Evolutionary conservation across 768 basidiomycete genomes (phyloP), one percentile per base, ranked within the genome.

Genomic region (Xerocomus brunneocitrinus): DNA sequence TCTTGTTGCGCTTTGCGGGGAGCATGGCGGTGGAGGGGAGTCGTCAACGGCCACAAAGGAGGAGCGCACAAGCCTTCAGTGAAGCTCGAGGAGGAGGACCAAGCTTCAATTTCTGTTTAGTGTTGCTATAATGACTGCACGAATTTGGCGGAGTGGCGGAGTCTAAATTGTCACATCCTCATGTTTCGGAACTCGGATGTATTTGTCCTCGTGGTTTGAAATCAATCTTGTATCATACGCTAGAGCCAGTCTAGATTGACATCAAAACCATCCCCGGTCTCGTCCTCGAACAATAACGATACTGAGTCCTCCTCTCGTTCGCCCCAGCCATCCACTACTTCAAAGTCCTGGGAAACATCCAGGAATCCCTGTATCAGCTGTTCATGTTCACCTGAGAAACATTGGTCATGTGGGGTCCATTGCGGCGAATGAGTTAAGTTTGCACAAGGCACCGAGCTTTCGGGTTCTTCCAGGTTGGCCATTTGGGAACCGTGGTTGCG

Each of bases 1-100:
- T 79, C 80, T 97, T 95, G 75, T 95, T 93, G 71, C 87, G 87
- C 73, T 79, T 81, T 55, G 78, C 76, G 46, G 91, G 88, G 50
- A 84, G 80, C 88, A 93, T 91, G 58, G 56, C 53, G 59, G 57
- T 59, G 59, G 50, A 55, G 47, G 44, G 61, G 51, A 34, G 58
- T 44, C 28, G 56, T 52, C 56, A 49, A 55, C 46, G 56, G 35
- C 51, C 42, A 39, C 44, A 55, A 52, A 65, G 65, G 64, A 59
- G 62, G 58, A 65, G 64, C 59, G 58, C 61, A 55, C 56, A 55
- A 64, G 65, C 49, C 49, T 62, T 54, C 42, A 27, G 49, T 35
- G 40, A 32, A 32, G 31, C 31, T 31, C 31, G 31, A 32, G 31
- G 50, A 47, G 54, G 31, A 35, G 45, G 31, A 38, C 47, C 39